Conservation (phyloP, 345 rosid genomes). For the Microcos paniculata region DNA sequence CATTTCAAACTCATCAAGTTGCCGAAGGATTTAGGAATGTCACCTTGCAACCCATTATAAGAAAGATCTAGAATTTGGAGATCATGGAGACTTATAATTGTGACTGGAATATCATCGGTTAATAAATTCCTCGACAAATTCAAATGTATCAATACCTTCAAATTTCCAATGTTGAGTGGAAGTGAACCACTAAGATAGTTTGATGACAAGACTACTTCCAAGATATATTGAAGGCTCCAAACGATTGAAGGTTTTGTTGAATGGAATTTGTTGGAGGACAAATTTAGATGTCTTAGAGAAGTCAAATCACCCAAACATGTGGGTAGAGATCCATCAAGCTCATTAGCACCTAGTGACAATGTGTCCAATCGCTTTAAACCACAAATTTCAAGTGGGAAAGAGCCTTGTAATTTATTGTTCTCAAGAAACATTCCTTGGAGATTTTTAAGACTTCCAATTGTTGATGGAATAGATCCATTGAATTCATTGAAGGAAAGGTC, state of each 20-base stretch:
- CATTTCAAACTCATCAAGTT: background rate
- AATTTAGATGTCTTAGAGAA: background rate
- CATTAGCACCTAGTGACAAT: background rate
- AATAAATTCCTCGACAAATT: conserved; percentile 14
- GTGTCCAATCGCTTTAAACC: background rate
- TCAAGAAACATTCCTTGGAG: conserved; percentile 13
- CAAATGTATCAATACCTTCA: background rate
- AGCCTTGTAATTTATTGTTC: background rate
- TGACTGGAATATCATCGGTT: conserved; percentile 11
- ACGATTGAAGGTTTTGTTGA: background rate
- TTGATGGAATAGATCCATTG: conserved; percentile 1
- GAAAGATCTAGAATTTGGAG: background rate
- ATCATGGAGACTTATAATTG: background rate
- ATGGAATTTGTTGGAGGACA: background rate
- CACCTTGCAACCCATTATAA: background rate
- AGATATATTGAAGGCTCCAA: background rate
- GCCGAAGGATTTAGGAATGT: conserved; percentile 22
- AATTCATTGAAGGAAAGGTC: background rate
- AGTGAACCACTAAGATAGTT: background rate
- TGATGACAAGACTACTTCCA: background rate
- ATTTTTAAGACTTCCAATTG: background rate
- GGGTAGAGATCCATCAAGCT: background rate
- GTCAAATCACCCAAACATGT: background rate
- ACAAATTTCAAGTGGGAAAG: background rate
- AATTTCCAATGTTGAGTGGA: background rate